These are phyloP conservation scores for Ophiorrhiza pumila DNA, from an alignment of 257 asterid genomes.

Conservation along the genomic window DNA sequence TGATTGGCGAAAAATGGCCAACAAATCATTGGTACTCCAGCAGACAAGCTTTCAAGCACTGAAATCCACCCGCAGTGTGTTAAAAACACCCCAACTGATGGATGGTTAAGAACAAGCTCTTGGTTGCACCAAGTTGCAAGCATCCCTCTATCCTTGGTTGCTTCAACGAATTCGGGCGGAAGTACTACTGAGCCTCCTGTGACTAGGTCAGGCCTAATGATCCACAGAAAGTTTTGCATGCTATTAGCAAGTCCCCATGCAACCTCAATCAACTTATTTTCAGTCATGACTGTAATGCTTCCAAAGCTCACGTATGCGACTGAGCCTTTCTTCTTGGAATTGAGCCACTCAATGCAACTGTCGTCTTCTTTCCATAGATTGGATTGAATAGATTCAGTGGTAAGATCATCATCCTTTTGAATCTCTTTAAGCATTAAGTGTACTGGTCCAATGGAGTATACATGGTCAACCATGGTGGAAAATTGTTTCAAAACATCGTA, in stretches of 20 bases:
- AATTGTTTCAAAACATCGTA: not conserved
- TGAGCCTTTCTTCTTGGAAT: conserved; percentile 3
- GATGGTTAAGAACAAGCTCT: conserved; percentile 20
- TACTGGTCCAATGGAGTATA: conserved; percentile 20
- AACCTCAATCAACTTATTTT: conserved; percentile 9
- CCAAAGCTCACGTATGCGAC: conserved; percentile 14
- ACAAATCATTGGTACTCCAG: conserved; percentile 16
- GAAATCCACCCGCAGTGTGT: conserved; percentile 26
- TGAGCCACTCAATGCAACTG: conserved; percentile 8
- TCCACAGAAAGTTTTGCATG: conserved; percentile 16
- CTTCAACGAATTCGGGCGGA: not conserved
- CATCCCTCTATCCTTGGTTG: conserved; percentile 4
- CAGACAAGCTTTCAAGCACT: conserved; percentile 8
- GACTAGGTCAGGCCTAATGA: conserved; percentile 19
- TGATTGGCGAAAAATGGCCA: conserved; percentile 16
- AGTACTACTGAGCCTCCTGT: not conserved
- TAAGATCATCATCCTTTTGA: not conserved
- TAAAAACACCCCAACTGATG: conserved; percentile 13
- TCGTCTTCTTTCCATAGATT: conserved; percentile 15
- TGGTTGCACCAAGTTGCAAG: conserved; percentile 19
- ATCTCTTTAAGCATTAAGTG: not conserved
- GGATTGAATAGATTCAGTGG: not conserved
- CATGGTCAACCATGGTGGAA: conserved; percentile 5
- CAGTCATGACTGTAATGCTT: conserved; percentile 7
- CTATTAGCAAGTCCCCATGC: conserved; percentile 17